These are phyloP conservation scores for Schizochytrium sp. DNA, from an alignment of 108 stramenopile genomes.

Conservation along the genomic window DNA sequence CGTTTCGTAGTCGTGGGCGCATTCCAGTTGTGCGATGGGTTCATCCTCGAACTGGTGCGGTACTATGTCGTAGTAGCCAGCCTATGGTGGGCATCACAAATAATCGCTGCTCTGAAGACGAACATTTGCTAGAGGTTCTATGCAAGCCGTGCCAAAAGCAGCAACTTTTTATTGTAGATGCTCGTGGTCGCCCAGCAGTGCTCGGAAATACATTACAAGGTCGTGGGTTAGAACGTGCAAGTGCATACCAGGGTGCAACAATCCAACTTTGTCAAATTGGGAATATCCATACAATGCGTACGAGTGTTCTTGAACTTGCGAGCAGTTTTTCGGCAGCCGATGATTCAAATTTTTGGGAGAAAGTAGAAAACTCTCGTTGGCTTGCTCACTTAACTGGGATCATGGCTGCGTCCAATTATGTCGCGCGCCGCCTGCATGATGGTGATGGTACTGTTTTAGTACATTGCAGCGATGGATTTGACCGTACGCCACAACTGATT, in stretches of 20 bases:
- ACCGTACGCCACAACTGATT: conserved; percentile 93
- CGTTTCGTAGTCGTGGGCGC: conserved; percentile 19
- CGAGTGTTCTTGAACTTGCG: background rate
- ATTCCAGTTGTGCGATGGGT: conserved; percentile 42
- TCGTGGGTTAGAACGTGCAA: conserved; percentile 12
- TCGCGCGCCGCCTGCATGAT: conserved; percentile 87
- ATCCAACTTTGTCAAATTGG: conserved; percentile 62
- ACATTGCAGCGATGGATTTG: conserved; percentile 99
- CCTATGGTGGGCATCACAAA: conserved; percentile 52
- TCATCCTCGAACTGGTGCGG: conserved; percentile 4
- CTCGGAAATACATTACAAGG: conserved; percentile 40
- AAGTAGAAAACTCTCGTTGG: conserved; percentile 91
- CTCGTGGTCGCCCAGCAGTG: conserved; percentile 44
- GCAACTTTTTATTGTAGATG: conserved; percentile 8
- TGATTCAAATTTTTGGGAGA: conserved; percentile 23
- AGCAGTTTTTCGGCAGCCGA: background rate
- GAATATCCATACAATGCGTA: conserved; percentile 68
- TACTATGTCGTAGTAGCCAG: conserved; percentile 47
- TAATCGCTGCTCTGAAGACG: background rate
- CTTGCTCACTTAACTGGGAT: conserved; percentile 85
- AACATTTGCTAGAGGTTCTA: background rate
- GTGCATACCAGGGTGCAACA: conserved; percentile 32
- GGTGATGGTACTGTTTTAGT: conserved; percentile 88
- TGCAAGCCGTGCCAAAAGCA: background rate
- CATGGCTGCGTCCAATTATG: conserved; percentile 85